Evolutionary conservation across 116 monocot species (phyloP), one percentile per base, ranked within the genome.

Genomic region (Papilionanthe hybrid): DNA sequence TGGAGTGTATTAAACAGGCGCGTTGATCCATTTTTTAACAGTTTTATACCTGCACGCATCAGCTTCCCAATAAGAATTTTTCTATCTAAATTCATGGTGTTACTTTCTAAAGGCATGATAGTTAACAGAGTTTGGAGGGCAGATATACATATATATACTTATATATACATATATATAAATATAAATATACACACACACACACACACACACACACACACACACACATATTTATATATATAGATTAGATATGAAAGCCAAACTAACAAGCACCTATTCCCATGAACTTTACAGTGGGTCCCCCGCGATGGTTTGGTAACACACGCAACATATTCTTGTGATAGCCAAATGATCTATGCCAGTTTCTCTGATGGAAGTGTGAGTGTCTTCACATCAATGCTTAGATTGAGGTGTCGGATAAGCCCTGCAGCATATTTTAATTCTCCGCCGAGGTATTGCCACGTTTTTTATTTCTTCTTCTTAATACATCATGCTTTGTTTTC

Each of bases 1-100:
- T 87, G 73, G 81, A 87, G 76, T 84, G 87, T 65, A 75, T 81
- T 75, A 83, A 83, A 68, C 87, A 87, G 83, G 87, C 83, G 47
- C 42, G 18, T 44, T 79, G 76, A n/a, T 19, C n/a, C 43, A 72
- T n/a, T 5, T 45, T 43, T 17, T 69, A 5, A 10, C 28, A 3
- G 13, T 30, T 71, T n/a, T 29, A 22, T 37, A 53, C 47, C 29
- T 77, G 1, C 13, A 53, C 17, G 13, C 17, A 4, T 53, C 18
- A 53, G 13, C 15, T 18, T 53, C 17, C 18, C 53, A 53, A 53
- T 53, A 17, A 53, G 53, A 53, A 53, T 15, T 55, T 41, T 45
- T 45, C 45, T 7, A 45, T 7, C 45, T 7, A 10, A 7, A 45
- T 45, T 1, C 37, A 0, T 37, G n/a, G n/a, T n/a, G 88, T 88